Conservation (phyloP, 768 basidiomycete genomes). For the Butyriboletus loyo region DNA sequence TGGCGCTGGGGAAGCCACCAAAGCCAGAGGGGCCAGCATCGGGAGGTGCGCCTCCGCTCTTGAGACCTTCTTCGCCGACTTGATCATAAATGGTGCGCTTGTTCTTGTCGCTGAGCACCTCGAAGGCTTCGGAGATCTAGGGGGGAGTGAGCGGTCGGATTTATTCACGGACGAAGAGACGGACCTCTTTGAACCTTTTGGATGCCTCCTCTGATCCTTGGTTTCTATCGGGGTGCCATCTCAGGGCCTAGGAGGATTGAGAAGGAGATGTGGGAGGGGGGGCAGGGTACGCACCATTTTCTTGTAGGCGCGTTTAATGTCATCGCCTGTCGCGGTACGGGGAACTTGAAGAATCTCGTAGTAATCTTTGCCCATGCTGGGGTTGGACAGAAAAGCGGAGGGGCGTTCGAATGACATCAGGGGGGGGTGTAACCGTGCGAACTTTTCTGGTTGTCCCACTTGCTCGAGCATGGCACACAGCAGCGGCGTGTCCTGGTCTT, state of each 20-base stretch:
- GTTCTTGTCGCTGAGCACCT: slow-evolving; percentile 85
- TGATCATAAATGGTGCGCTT: slow-evolving; percentile 89
- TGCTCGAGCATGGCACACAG: slow-evolving; percentile 11
- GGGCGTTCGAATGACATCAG: slow-evolving; percentile 31
- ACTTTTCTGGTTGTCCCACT: background rate
- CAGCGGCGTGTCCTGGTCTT: slow-evolving; percentile 56
- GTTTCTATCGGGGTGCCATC: slow-evolving; percentile 96
- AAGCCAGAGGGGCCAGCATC: slow-evolving; percentile 46
- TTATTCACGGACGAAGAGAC: slow-evolving; percentile 2
- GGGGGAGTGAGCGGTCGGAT: background rate
- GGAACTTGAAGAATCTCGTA: slow-evolving; percentile 78
- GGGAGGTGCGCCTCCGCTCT: slow-evolving; percentile 58
- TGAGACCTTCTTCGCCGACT: slow-evolving; percentile 93
- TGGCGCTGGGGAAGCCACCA: slow-evolving; percentile 45
- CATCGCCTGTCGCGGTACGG: slow-evolving; percentile 74
- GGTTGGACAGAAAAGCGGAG: slow-evolving; percentile 27
- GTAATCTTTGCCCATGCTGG: slow-evolving; percentile 76
- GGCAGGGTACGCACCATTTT: slow-evolving; percentile 60
- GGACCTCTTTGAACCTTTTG: slow-evolving; percentile 88
- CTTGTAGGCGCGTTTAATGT: slow-evolving; percentile 94
- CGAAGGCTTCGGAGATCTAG: slow-evolving; percentile 92
- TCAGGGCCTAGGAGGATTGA: slow-evolving; percentile 58
- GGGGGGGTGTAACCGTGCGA: background rate
- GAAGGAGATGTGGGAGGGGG: background rate
- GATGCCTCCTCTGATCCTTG: slow-evolving; percentile 80